Evolutionary conservation across 345 rosid species (phyloP), one percentile per base, ranked within the genome.

Genomic region (Lenwebbia sp.): DNA sequence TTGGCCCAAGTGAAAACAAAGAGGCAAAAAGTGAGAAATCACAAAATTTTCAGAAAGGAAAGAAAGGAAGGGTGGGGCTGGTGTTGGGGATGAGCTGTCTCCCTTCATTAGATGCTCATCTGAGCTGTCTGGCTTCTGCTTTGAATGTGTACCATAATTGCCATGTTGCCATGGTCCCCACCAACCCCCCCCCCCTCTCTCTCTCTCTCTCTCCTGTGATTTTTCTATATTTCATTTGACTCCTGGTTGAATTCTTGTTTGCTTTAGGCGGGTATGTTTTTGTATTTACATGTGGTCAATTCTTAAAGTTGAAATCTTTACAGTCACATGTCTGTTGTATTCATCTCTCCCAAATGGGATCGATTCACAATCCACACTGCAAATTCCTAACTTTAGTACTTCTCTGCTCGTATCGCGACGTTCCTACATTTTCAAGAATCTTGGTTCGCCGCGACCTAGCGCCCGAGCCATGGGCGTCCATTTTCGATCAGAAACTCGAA

Each of bases 21-120:
- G 47, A n/a, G n/a, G n/a, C n/a, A 19, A 17, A 65, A 65, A 65
- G 76, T 19, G 76, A 17, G 74, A 60, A 33, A 62, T 62, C 40
- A 41, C 23, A 21, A 65, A 30, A 65, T 17, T 30, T 17, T 14
- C 30, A 17, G 41, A 65, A 65, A 15, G 76, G 17, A 81, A 41
- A 50, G 83, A 23, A 19, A 23, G 23, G 37, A 30, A 37, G 22
- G 28, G 83, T 41, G 87, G 82, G 87, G 56, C 56, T 84, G 37
- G 41, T 28, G 74, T n/a, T 30, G 76, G 87, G 85, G 86, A 83
- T 87, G 88, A 87, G 87, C 76, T 89, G 90, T 89, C 90, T 23
- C 53, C 58, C 55, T 83, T 84, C 86, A 87, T 47, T 17, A 40
- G 90, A 85, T 56, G 90, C 84, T 76, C 60, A 17, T 78, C 85